Evolutionary conservation across 2,329 filamentous ascomycete genomes (phyloP).

Genomic region (Colletotrichum filicis): DNA sequence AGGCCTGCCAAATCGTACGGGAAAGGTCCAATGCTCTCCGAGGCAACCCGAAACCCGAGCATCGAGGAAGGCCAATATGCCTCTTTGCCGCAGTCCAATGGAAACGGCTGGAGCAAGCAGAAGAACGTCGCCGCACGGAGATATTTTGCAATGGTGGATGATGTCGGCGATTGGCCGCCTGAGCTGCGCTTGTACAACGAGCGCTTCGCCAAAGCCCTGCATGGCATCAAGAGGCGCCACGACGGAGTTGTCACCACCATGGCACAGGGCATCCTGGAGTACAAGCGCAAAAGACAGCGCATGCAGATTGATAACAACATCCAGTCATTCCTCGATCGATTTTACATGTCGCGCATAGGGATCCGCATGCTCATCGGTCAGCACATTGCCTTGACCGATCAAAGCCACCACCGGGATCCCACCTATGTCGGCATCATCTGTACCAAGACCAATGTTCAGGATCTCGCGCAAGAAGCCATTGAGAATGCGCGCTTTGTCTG

Average conservation of each 20-base stretch:
- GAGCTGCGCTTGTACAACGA: constrained; percentile 96
- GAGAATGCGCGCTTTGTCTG: constrained; percentile 99
- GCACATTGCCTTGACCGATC: constrained; percentile 96
- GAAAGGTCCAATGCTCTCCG: constrained; percentile 75
- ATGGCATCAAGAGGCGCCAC: constrained; percentile 95
- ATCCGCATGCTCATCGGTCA: constrained; percentile 99
- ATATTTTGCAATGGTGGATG: constrained; percentile 94
- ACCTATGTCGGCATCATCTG: constrained; percentile 99
- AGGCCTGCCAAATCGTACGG: constrained; percentile 68
- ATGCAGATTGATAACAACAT: constrained; percentile 99
- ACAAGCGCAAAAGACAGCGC: constrained; percentile 94
- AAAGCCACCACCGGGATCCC: constrained; percentile 87
- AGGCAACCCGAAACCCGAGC: constrained; percentile 91
- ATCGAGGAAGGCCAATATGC: constrained; percentile 85
- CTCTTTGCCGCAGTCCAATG: constrained; percentile 52
- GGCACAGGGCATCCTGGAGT: constrained; percentile 97
- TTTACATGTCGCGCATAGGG: constrained; percentile 99
- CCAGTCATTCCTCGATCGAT: constrained; percentile 96
- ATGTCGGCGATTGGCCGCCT: constrained; percentile 89
- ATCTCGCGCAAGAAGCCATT: constrained; percentile 95
- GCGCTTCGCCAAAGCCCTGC: constrained; percentile 86
- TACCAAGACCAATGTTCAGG: constrained; percentile 96
- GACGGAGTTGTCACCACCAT: constrained; percentile 98
- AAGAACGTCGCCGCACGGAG: constrained; percentile 67
- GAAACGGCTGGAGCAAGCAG: constrained; percentile 61